Evolutionary conservation across 805 yeast species (phyloP), one percentile per base, ranked within the genome.

Genomic region (Hanseniaspora nectarophila): DNA sequence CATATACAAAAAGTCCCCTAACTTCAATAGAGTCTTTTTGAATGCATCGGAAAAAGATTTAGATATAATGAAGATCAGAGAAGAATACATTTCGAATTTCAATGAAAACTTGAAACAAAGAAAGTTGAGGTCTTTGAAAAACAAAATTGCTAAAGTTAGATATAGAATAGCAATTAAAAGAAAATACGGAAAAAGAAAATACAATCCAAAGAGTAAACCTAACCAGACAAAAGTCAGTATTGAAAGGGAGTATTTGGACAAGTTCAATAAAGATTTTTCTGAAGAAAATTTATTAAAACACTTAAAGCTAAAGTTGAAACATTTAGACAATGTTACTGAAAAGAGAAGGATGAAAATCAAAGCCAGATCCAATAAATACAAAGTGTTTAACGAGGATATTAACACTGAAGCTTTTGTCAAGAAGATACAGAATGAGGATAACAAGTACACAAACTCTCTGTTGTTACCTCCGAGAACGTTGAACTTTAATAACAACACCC

Each of bases 1-100:
- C 28, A 29, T 63, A 35, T 64, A 63, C 51, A 54, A 56, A n/a
- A 62, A 63, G 13, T 61, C 67, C 0, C 67, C 68, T 1, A 67
- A 65, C 0, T 64, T 58, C 56, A 58, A 60, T 26, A 61, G 62
- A 32, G 60, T 63, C 6, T 65, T 64, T 51, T 51, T 57, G 12
- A 56, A 56, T 2, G 53, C 54, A 4, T 59, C 61, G 37, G 51
- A 67, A 20, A 55, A 60, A 18, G 66, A 63, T 47, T 33, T 31
- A 13, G 29, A 49, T 24, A 33, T 49, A 10, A 34, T 40, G 42
- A 57, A 42, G n/a, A 16, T 24, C 2, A 49, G 53, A 20, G 43
- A 49, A 6, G 21, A 26, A 12, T 42, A 20, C 18, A 33, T 49
- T n/a, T 24, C 18, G 4, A 20, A 21, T 6, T 49, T 49, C 16